Base-by-base conservation (phyloP, 306 rosid genomes). In the Cucurbita pepo region DNA sequence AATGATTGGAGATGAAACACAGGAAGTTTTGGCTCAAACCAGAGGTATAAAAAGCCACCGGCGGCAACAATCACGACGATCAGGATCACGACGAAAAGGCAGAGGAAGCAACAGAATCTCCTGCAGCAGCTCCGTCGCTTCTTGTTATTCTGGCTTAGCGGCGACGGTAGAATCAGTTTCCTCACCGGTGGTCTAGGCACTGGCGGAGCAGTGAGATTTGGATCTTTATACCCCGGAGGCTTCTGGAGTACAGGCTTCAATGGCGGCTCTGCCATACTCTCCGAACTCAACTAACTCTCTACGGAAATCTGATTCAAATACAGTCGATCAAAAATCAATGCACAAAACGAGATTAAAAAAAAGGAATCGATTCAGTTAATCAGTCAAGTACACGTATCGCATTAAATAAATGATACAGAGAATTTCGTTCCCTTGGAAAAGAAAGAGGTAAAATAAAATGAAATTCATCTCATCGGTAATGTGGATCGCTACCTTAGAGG, bases 171-270 rank as follows among this genome's bases (percentile, higher is more conserved):
- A 6, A 14, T 56, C 4, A 77, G 76, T 22, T 78, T 89, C n/a
- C 90, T 73, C 5, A 45, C 55, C 1, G 81, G 79, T 0, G 81
- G 82, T 14, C 63, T 75, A 36, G 81, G 54, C 47, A 56, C 16
- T 18, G 78, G 78, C 25, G 3, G 54, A 15, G 19, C 44, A 2
- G 84, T 65, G 5, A 11, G 5, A 34, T 1, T 45, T 13, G 87
- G 83, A 76, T 81, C 85, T 51, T 67, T 77, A 61, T 79, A 86
- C 3, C 92, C 94, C 3, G 98, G 98, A 8, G 98, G 98, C 60
- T 86, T 90, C 79, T 86, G 85, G 58, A 93, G 87, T 1, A 55
- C 62, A 1, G 88, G 91, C 25, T 78, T 84, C 10, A 0, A 70
- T 15, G 86, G 72, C 59, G 72, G 56, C 38, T 77, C 76, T 8